These are phyloP conservation scores for Pontederia paniculata DNA, from an alignment of 176 grass and related monocot species.

Conservation along the genomic window DNA sequence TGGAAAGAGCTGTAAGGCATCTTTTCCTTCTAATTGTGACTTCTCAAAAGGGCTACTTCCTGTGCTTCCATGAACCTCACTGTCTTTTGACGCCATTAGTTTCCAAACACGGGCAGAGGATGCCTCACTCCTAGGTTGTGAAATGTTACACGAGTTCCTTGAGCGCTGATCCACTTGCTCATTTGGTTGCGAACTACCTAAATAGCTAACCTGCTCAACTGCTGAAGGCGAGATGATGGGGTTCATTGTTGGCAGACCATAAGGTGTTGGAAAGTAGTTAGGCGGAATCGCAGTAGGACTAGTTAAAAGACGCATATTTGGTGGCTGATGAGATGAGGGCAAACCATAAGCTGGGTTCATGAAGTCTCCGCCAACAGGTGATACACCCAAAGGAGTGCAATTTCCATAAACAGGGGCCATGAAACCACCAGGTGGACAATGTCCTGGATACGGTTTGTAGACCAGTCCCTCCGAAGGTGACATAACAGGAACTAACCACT, in stretches of 20 bases:
- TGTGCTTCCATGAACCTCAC: conserved; percentile 70
- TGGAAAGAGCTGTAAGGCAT: conserved; percentile 16
- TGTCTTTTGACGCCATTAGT: conserved; percentile 52
- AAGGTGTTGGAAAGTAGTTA: conserved; percentile 66
- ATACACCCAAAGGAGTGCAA: conserved; percentile 33
- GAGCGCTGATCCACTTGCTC: conserved; percentile 37
- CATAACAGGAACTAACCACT: conserved; percentile 86
- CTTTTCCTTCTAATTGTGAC: conserved; percentile 30
- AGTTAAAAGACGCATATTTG: conserved; percentile 37
- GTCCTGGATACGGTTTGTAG: conserved; percentile 70
- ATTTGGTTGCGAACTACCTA: conserved; percentile 26
- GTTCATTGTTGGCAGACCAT: conserved; percentile 45
- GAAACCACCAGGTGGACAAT: conserved; percentile 70
- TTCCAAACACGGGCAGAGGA: conserved; percentile 34
- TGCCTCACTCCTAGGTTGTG: conserved; percentile 33
- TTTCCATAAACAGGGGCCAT: conserved; percentile 55
- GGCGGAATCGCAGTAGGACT: conserved; percentile 29
- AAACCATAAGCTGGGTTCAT: conserved; percentile 48
- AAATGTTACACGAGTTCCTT: conserved; percentile 43
- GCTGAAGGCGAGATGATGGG: conserved; percentile 35
- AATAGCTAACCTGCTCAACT: conserved; percentile 43
- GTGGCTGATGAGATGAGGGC: conserved; percentile 33
- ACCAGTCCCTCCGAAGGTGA: conserved; percentile 80
- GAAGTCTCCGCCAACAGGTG: conserved; percentile 45
- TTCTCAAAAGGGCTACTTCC: conserved; percentile 50